Evolutionary conservation across 257 asterid species (phyloP).

Genomic region (Fraxinus pennsylvanica): DNA sequence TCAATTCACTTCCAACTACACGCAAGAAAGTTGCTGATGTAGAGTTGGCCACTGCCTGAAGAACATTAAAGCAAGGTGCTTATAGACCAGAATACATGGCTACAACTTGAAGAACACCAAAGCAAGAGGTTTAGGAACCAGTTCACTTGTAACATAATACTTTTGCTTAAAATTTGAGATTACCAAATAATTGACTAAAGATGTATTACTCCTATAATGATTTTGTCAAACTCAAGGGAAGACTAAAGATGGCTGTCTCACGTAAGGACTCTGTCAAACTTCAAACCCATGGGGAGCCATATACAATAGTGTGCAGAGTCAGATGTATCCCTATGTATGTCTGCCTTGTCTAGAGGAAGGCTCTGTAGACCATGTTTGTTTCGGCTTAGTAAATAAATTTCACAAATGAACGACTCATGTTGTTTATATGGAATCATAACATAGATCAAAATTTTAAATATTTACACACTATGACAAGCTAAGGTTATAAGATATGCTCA

Average conservation of each 20-base stretch:
- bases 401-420: not conserved
- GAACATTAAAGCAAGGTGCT: not conserved
- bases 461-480: not conserved
- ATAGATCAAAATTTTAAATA: not conserved
- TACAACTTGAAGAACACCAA: constrained; percentile 36
- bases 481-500: not conserved
- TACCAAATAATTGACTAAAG: not conserved
- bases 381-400: not conserved
- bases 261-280: not conserved
- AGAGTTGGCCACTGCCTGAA: constrained; percentile 57
- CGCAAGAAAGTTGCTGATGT: constrained; percentile 56
- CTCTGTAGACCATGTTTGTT: not conserved
- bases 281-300: constrained; percentile 7
- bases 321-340: not conserved
- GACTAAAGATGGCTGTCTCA: not conserved
- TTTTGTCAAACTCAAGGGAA: not conserved
- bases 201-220: not conserved
- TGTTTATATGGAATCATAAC: not conserved
- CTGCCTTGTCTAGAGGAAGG: not conserved
- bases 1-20: constrained; percentile 51
- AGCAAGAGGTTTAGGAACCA: not conserved
- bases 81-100: constrained; percentile 32
- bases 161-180: not conserved
- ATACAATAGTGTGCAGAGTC: not conserved
- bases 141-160: not conserved